These are phyloP conservation scores for Fusarium sublunatum DNA, from an alignment of 2,329 filamentous ascomycete genomes.

Conservation along the genomic window DNA sequence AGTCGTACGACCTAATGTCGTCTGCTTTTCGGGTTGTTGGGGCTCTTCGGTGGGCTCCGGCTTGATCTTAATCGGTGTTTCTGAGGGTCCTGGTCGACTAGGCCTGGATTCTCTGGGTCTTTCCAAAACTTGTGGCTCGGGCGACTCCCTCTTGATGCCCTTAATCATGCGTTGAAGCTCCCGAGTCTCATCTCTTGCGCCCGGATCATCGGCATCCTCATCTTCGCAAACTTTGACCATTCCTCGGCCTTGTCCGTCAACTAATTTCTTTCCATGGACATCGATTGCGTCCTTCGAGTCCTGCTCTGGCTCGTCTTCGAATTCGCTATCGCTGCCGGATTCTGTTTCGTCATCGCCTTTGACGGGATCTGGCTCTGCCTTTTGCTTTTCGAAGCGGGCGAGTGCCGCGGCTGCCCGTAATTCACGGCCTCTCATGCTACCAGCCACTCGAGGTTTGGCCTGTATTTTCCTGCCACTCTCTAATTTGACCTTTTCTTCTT, in stretches of 20 bases:
- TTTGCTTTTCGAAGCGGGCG: conserved; percentile 73
- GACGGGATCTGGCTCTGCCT: conserved; percentile 55
- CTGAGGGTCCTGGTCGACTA: background rate
- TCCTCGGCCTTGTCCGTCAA: conserved; percentile 73
- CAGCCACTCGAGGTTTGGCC: conserved; percentile 78
- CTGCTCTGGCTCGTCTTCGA: conserved; percentile 59
- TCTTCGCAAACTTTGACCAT: conserved; percentile 82
- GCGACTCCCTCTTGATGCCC: conserved; percentile 41
- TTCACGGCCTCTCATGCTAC: conserved; percentile 79
- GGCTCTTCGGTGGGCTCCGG: conserved; percentile 13
- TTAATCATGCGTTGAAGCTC: conserved; percentile 67
- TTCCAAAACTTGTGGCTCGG: background rate
- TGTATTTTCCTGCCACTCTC: conserved; percentile 73
- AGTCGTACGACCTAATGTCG: background rate
- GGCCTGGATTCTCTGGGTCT: background rate
- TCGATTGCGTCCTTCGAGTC: conserved; percentile 68
- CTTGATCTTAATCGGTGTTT: conserved; percentile 18
- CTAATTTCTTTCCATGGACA: conserved; percentile 70
- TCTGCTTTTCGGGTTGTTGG: conserved; percentile 1
- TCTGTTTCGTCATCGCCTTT: conserved; percentile 54
- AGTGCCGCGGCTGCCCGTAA: conserved; percentile 81
- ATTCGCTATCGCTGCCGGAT: conserved; percentile 60
- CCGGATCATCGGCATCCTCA: conserved; percentile 65
- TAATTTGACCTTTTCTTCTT: conserved; percentile 70
- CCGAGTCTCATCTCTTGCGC: conserved; percentile 62